A percentile compares a stretch with the other conserved stretches of the same genome.
Evolutionary conservation across 2,329 filamentous ascomycete genomes (phyloP).

Genomic region (Teratosphaeria destructans): DNA sequence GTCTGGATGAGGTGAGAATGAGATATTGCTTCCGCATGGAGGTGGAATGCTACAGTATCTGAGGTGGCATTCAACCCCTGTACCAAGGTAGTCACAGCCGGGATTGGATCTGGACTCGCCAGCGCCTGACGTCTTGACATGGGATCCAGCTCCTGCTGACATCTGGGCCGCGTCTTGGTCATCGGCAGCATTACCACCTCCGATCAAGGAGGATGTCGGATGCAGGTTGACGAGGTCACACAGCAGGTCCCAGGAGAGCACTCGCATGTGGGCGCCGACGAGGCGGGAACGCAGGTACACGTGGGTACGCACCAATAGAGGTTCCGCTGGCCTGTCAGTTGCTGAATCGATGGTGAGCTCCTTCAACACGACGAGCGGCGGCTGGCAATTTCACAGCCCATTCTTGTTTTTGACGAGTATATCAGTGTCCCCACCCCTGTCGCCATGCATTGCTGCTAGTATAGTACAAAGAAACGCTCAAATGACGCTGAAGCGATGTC

Average conservation of each 20-base stretch:
- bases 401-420: not conserved
- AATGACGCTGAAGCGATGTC: not conserved
- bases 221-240: slow-evolving; percentile 4
- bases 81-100: not conserved
- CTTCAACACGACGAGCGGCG: not conserved
- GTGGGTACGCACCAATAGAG: not conserved
- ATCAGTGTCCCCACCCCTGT: not conserved
- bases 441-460: not conserved
- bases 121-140: not conserved
- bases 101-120: not conserved
- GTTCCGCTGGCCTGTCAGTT: no score
- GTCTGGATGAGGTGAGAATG: not conserved
- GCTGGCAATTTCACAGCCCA: no score
- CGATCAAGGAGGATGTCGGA: not conserved
- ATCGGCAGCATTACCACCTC: not conserved
- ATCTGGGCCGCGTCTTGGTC: not conserved
- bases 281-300: not conserved
- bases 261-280: not conserved
- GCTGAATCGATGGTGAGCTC: not conserved
- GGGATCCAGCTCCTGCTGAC: not conserved
- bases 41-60: not conserved
- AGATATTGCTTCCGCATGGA: not conserved
- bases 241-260: not conserved
- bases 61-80: not conserved
- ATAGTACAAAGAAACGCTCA: not conserved